phyloP scores from a whole-genome alignment of 371 early-diverging fungal species.

The Dichotomocladium elegans region DNA sequence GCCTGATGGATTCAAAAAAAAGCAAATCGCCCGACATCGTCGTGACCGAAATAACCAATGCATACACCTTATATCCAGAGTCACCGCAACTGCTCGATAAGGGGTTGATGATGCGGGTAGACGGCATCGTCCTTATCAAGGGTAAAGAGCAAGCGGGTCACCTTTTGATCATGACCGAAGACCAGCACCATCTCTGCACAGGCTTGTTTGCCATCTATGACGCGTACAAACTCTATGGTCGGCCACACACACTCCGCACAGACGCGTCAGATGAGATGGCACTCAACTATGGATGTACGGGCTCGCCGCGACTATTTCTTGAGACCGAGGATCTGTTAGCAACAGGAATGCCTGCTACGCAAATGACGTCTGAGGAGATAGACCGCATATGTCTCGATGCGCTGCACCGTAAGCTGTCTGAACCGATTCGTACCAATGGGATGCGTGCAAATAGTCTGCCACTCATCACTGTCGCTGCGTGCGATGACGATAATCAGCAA shows the following conservation, averaged over 20 bases:
- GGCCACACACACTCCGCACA: constrained; percentile 25
- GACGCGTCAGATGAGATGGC: constrained; percentile 19
- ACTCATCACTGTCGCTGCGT: constrained; percentile 27
- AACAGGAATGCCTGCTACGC: background rate
- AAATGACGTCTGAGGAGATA: background rate
- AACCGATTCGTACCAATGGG: constrained; percentile 10
- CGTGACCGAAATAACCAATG: constrained; percentile 52
- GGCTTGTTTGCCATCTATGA: constrained; percentile 43
- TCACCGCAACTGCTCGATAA: constrained; percentile 41
- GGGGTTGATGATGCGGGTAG: constrained; percentile 41
- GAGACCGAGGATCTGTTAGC: constrained; percentile 23
- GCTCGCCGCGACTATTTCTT: constrained; percentile 23
- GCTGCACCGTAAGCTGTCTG: constrained; percentile 4
- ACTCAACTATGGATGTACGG: constrained; percentile 31
- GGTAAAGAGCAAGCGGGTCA: constrained; percentile 12
- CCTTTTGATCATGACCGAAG: constrained; percentile 44
- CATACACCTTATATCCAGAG: constrained; percentile 74
- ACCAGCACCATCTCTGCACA: constrained; percentile 27
- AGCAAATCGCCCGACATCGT: constrained; percentile 49
- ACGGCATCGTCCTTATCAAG: constrained; percentile 24
- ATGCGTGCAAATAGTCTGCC: constrained; percentile 38
- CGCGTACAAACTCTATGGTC: constrained; percentile 45
- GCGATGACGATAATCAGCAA: constrained; percentile 1
- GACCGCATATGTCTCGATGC: constrained; percentile 6
- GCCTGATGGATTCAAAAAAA: constrained; percentile 52